A percentile compares a stretch with the other conserved stretches of the same genome.
These are phyloP conservation scores for Silene vulgaris DNA, from an alignment of 179 eudicot genomes.

Conservation along the genomic window DNA sequence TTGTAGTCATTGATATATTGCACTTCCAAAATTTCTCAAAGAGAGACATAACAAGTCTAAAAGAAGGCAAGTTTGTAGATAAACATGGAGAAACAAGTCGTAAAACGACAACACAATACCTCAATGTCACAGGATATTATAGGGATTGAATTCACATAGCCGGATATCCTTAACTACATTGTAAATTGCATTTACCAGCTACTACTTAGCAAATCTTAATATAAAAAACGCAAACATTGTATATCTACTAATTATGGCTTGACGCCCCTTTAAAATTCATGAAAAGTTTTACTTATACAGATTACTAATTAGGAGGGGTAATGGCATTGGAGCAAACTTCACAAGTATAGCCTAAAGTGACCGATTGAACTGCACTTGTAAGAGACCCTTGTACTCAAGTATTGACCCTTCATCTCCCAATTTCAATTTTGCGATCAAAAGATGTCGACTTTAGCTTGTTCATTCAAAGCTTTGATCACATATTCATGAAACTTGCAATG, in stretches of 20 bases:
- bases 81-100: neutral
- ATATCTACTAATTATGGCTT: neutral
- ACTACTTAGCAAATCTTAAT: neutral
- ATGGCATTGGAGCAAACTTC: neutral
- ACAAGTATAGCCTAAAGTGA: neutral
- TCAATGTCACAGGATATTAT: neutral
- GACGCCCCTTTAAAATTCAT: neutral
- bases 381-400: neutral
- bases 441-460: constrained; percentile 4
- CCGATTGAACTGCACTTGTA: neutral
- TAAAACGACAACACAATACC: neutral
- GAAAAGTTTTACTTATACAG: neutral
- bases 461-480: neutral
- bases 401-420: neutral
- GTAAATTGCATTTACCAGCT: neutral
- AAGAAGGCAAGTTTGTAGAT: neutral
- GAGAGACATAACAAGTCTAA: neutral
- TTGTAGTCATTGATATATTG: constrained; percentile 12
- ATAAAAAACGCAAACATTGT: no score
- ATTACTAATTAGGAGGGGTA: neutral
- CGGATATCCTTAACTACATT: neutral
- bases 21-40: constrained; percentile 5
- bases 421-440: neutral
- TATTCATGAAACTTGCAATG: neutral
- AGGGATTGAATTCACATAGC: neutral